Evolutionary conservation across 495 filamentous ascomycete genomes (phyloP).

Genomic region (Hypoxylon rickii): DNA sequence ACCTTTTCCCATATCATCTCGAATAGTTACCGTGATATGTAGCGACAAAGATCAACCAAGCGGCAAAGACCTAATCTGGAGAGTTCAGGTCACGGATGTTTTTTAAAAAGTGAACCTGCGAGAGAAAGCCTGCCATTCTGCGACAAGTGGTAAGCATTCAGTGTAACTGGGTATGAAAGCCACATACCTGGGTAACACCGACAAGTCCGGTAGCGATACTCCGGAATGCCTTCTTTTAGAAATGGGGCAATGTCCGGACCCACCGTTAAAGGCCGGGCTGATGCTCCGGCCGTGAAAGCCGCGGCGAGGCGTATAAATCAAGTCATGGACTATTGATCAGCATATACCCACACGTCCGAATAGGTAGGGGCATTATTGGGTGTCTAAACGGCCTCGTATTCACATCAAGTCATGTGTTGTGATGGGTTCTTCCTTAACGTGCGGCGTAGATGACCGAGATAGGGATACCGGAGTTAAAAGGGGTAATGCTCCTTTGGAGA

Average conservation of each 20-base stretch:
- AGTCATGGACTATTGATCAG: too few species aligned
- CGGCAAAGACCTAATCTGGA: neutral
- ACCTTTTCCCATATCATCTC: neutral
- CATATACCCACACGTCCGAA: too few species aligned
- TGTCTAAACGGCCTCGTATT: too few species aligned
- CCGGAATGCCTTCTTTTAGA: neutral
- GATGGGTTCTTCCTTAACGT: too few species aligned
- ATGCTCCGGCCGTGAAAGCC: neutral
- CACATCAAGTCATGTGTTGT: too few species aligned
- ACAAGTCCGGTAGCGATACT: conserved; percentile 4
- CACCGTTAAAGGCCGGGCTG: neutral
- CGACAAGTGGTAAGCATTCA: neutral
- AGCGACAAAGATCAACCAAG: neutral
- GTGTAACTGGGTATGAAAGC: neutral
- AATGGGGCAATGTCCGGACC: conserved; percentile 1
- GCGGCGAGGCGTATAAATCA: too few species aligned
- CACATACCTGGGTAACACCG: neutral
- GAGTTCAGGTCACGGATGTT: neutral
- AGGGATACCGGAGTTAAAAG: neutral
- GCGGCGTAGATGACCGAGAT: too few species aligned
- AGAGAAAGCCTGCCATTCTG: neutral
- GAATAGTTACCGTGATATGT: neutral
- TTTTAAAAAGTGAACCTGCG: neutral
- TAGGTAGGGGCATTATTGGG: too few species aligned
- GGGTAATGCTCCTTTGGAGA: neutral